phyloP scores from a whole-genome alignment of 768 basidiomycete species.

The Boletus insuetus region DNA sequence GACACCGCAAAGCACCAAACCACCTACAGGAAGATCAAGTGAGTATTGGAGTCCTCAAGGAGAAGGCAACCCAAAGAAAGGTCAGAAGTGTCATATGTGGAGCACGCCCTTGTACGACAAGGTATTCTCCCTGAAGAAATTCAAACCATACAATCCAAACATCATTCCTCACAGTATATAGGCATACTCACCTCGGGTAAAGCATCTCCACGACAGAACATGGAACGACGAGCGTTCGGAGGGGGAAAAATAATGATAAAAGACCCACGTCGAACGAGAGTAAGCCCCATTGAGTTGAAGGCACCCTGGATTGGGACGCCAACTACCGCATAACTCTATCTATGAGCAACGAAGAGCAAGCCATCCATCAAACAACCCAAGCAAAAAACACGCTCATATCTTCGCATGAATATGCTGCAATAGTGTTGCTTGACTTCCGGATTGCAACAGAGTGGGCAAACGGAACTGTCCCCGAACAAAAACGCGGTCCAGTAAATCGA shows the following conservation, averaged over 20 bases:
- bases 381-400: conserved; percentile 68
- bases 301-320: conserved; percentile 34
- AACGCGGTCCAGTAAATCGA: conserved; percentile 37
- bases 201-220: conserved; percentile 14
- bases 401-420: conserved; percentile 55
- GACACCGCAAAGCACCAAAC: neutral
- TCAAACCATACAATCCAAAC: conserved; percentile 55
- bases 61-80: neutral
- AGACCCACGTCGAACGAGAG: conserved; percentile 63
- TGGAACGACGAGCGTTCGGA: conserved; percentile 52
- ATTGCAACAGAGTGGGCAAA: conserved; percentile 59
- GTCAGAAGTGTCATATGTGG: conserved; percentile 64
- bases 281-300: conserved; percentile 92
- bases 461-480: conserved; percentile 30
- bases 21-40: conserved; percentile 1
- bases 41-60: neutral
- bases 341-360: conserved; percentile 72
- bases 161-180: conserved; percentile 45
- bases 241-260: conserved; percentile 43
- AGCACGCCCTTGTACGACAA: conserved; percentile 56
- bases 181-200: conserved; percentile 21
- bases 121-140: conserved; percentile 94
- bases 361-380: conserved; percentile 40
- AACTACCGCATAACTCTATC: conserved; percentile 86
- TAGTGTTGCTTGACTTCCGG: conserved; percentile 35